Evolutionary conservation across 345 rosid species (phyloP).

Genomic region (Microthlaspi erraticum): DNA sequence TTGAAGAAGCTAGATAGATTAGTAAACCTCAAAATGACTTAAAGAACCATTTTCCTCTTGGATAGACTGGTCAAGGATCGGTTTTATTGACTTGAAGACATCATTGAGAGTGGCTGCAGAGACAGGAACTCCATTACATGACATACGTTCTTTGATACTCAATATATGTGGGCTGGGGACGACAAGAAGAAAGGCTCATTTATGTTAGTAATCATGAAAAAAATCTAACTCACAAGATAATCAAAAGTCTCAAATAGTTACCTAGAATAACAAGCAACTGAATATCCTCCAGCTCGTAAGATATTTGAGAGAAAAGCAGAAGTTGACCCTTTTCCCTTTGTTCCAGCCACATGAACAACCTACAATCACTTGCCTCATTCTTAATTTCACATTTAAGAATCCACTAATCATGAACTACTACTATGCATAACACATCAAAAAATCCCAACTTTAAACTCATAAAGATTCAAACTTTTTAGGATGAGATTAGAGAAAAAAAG

Average conservation of each 20-base stretch:
- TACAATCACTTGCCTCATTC: slow-evolving; percentile 31
- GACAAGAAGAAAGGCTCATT: slow-evolving; percentile 14
- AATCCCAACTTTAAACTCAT: no score
- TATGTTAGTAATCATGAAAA: neutral
- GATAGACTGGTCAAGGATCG: slow-evolving; percentile 63
- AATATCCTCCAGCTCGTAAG: slow-evolving; percentile 67
- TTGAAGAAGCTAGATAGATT: neutral
- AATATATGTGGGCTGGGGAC: slow-evolving; percentile 68
- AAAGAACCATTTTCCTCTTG: slow-evolving; percentile 60
- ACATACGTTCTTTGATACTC: slow-evolving; percentile 80
- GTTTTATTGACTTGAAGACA: slow-evolving; percentile 59
- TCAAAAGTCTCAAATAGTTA: slow-evolving; percentile 24
- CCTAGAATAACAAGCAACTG: slow-evolving; percentile 90
- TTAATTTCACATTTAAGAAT: neutral
- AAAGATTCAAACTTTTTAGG: neutral
- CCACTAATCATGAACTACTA: neutral
- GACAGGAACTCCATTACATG: slow-evolving; percentile 65
- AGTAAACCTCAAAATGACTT: slow-evolving; percentile 85
- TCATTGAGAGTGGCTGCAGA: slow-evolving; percentile 58
- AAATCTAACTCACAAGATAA: neutral
- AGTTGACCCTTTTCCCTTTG: slow-evolving; percentile 97
- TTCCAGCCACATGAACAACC: slow-evolving; percentile 92
- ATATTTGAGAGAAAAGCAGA: slow-evolving; percentile 84
- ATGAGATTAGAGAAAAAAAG: neutral
- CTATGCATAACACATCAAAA: neutral